Percentiles rank a stretch among this genome's conserved stretches.
Conservation (phyloP, 140 eudicot genomes). For the Bidens hawaiensis region DNA sequence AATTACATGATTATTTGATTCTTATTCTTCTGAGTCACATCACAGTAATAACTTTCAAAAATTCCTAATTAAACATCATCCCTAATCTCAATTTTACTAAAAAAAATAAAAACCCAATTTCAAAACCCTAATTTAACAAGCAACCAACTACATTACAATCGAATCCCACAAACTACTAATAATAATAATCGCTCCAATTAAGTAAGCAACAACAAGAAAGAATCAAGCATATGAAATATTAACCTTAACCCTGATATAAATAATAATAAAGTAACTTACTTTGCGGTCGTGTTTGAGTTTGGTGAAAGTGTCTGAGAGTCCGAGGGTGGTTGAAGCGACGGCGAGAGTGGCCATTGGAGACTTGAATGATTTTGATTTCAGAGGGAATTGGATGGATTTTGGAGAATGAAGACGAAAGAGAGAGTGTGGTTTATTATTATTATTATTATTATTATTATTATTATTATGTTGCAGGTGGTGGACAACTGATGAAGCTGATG, state of each 20-base stretch:
- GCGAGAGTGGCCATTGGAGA: constrained; percentile 62
- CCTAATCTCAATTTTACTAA: no score
- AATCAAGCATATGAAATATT: neutral
- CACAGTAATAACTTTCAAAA: neutral
- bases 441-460: neutral
- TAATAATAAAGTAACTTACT: constrained; percentile 30
- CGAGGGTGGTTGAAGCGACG: constrained; percentile 39
- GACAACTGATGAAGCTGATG: constrained; percentile 24
- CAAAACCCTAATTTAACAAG: neutral
- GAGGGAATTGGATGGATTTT: constrained; percentile 11
- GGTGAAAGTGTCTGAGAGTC: constrained; percentile 76
- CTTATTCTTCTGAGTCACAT: no score
- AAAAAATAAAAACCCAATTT: no score
- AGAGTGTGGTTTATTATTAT: constrained; percentile 4
- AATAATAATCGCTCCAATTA: neutral
- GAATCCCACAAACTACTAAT: no score
- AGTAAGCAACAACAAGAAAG: neutral
- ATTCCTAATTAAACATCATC: no score
- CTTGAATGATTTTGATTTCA: constrained; percentile 10
- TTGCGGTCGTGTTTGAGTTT: constrained; percentile 59
- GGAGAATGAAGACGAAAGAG: constrained; percentile 18
- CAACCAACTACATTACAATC: no score
- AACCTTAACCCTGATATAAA: neutral
- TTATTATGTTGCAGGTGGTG: constrained; percentile 28
- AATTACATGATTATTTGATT: no score